Evolutionary conservation across 495 filamentous ascomycete species (phyloP).

Genomic region (Annulohypoxylon nitens): DNA sequence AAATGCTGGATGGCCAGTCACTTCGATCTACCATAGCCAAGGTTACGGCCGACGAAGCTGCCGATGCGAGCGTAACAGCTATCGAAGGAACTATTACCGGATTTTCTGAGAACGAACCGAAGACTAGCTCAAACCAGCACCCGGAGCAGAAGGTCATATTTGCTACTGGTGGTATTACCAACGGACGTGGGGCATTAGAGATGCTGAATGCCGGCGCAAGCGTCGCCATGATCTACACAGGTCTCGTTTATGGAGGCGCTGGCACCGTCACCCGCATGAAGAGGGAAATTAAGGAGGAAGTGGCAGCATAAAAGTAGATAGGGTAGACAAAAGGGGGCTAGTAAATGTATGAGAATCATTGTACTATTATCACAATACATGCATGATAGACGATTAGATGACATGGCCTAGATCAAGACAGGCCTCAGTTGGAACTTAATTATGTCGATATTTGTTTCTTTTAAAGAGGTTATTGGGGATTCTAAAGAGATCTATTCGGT

Average conservation of each 20-base stretch:
- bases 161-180: conserved; percentile 90
- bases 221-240: conserved; percentile 86
- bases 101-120: conserved; percentile 44
- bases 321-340: conserved; percentile 17
- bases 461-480: conserved; percentile 16
- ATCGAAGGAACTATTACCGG: conserved; percentile 51
- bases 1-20: conserved; percentile 71
- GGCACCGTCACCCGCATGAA: conserved; percentile 91
- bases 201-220: conserved; percentile 87
- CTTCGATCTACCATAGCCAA: conserved; percentile 46
- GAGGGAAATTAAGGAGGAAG: conserved; percentile 76
- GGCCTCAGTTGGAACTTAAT: conserved; percentile 17
- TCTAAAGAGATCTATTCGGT: conserved; percentile 50
- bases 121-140: conserved; percentile 22
- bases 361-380: conserved; percentile 39
- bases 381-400: conserved; percentile 43
- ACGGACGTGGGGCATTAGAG: conserved; percentile 81
- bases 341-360: conserved; percentile 10
- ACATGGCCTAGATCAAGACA: conserved; percentile 11
- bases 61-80: conserved; percentile 44
- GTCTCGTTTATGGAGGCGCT: conserved; percentile 85
- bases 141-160: conserved; percentile 82
- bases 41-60: conserved; percentile 49
- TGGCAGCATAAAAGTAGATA: conserved; percentile 26
- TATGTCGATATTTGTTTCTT: conserved; percentile 14